These are phyloP conservation scores for Crepidotus variabilis DNA, from an alignment of 768 basidiomycete genomes.

Conservation along the genomic window DNA sequence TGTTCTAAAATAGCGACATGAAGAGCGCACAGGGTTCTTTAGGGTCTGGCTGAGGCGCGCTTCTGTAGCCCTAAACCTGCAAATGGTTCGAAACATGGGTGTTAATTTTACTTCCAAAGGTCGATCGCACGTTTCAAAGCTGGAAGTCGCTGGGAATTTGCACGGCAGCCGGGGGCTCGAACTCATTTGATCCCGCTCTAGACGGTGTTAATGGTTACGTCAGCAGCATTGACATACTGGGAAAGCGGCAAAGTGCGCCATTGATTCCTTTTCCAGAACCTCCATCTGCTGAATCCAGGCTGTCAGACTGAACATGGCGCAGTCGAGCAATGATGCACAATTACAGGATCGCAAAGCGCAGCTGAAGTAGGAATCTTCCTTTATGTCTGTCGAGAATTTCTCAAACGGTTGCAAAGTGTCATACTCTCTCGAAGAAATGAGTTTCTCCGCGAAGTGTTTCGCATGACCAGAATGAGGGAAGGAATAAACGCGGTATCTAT, in stretches of 20 bases:
- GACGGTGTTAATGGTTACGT: not conserved
- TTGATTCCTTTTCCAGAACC: not conserved
- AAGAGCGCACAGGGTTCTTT: not conserved
- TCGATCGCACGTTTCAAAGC: not conserved
- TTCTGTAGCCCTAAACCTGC: not conserved
- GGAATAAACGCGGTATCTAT: conserved; percentile 38
- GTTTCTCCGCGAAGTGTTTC: conserved; percentile 68
- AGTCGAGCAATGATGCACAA: conserved; percentile 12
- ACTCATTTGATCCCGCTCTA: not conserved
- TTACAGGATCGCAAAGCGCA: conserved; percentile 39
- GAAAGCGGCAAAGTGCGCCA: not conserved
- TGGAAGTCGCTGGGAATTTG: not conserved
- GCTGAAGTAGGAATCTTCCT: conserved; percentile 31
- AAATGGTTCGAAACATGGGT: not conserved
- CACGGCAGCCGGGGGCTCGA: too few relatives aligned
- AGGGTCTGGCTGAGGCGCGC: not conserved
- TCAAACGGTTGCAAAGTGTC: conserved; percentile 34
- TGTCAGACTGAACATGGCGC: conserved; percentile 9
- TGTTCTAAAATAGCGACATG: conserved; percentile 1
- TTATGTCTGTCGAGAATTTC: conserved; percentile 1
- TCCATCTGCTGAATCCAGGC: not conserved
- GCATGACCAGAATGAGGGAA: conserved; percentile 54
- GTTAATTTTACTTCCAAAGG: not conserved
- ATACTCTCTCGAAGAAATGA: conserved; percentile 66
- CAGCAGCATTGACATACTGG: not conserved